Evolutionary conservation across 192 early-diverging fungal genomes (phyloP).

Genomic region (Anaeromyces robustus): DNA sequence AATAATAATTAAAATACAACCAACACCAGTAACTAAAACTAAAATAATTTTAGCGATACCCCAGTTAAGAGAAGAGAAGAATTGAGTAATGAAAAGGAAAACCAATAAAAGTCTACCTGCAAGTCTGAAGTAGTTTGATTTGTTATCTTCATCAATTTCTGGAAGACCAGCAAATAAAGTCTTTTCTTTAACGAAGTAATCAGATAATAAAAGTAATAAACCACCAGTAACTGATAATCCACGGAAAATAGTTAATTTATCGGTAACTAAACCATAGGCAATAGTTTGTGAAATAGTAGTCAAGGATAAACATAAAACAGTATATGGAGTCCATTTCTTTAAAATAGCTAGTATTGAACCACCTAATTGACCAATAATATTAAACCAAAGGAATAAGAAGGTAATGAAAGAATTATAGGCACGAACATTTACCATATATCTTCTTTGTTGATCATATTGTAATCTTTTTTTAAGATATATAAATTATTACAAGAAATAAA

Average conservation of each 20-base stretch:
- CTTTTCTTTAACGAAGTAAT: conserved; percentile 33
- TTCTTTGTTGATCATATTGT: background rate
- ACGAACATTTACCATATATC: background rate
- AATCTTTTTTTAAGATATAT: background rate
- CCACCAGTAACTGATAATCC: conserved; percentile 88
- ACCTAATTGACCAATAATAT: conserved; percentile 68
- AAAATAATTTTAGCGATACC: conserved; percentile 57
- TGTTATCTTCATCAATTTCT: conserved; percentile 64
- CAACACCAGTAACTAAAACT: conserved; percentile 55
- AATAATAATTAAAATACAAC: conserved; percentile 87
- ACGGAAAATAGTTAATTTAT: conserved; percentile 77
- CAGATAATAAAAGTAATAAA: conserved; percentile 85
- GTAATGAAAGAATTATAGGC: conserved; percentile 1
- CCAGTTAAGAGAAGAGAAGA: conserved; percentile 63
- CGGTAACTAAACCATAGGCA: conserved; percentile 87
- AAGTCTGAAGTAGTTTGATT: conserved; percentile 79
- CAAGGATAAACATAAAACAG: conserved; percentile 62
- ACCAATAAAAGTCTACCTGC: conserved; percentile 85
- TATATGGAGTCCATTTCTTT: conserved; percentile 65
- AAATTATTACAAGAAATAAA: too few relatives aligned
- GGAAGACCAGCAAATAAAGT: conserved; percentile 79
- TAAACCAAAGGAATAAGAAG: conserved; percentile 75
- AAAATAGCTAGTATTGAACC: conserved; percentile 72
- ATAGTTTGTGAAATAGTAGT: conserved; percentile 79
- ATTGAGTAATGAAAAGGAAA: conserved; percentile 66